Base-by-base conservation (phyloP, 2,329 filamentous ascomycete species). In the Metarhizium anisopliae region DNA sequence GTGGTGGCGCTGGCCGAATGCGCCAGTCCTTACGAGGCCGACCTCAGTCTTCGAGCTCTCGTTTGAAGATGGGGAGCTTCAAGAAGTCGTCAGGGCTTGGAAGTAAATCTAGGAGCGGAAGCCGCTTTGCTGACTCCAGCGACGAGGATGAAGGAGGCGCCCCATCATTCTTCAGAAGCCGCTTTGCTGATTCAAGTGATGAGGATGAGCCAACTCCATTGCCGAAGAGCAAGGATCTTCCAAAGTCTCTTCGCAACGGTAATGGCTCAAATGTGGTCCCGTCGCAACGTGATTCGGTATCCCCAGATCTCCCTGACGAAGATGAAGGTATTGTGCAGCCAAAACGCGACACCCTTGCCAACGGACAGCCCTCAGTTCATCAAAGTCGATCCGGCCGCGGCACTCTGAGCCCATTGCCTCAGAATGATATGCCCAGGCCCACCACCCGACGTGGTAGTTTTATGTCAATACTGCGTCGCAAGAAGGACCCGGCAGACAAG, bases 401-500 rank as follows among this genome's bases (percentile, higher is more conserved):
- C 16, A 63, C 60, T 38, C 60, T 75, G 13, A 58, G 61, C n/a
- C 61, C 64, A 2, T 58, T 61, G 1, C 52, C 63, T 6, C 61
- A 62, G 35, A 60, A 59, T 13, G 53, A 54, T 14, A 58, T 56
- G 43, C 6, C 36, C 30, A 29, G 38, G 30, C 57, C 51, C 16
- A 29, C 59, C n/a, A 43, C 55, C 7, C 71, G 74, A 36, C 72
- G 75, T 51, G 77, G 71, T 56, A 82, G 80, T 59, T 70, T 85
- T 58, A 77, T 84, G 69, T 77, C 76, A 2, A 81, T 81, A 4
- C 70, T 90, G n/a, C 81, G 84, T 42, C 83, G 87, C 55, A 87
- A 84, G 66, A 74, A 71, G 47, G 76, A 80, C 59, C 63, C 72
- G 30, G 64, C 72, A 55, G 71, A 75, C 51, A 81, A 78, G 63